phyloP scores from a whole-genome alignment of 2,329 filamentous ascomycete genomes.

The Penicillium sp. region DNA sequence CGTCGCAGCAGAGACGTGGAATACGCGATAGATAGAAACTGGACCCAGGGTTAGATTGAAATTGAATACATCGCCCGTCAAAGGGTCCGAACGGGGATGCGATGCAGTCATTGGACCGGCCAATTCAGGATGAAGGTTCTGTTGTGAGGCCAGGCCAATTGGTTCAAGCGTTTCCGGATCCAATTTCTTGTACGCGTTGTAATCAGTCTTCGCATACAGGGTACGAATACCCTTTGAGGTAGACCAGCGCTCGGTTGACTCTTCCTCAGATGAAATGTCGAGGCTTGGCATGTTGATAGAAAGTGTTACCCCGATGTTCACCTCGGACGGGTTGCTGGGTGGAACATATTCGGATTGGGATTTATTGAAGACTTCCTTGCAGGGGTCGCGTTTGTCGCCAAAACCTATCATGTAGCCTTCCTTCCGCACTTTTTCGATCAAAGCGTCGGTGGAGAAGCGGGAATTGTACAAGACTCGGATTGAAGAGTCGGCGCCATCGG shows the following conservation, averaged over 20 bases:
- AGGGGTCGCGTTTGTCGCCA: constrained; percentile 71
- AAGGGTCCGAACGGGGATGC: constrained; percentile 69
- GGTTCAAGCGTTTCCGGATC: constrained; percentile 73
- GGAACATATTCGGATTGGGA: constrained; percentile 37
- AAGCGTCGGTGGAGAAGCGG: constrained; percentile 63
- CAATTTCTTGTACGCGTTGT: constrained; percentile 58
- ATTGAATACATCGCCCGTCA: constrained; percentile 75
- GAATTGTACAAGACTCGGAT: constrained; percentile 68
- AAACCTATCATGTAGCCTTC: constrained; percentile 64
- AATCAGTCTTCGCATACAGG: constrained; percentile 63
- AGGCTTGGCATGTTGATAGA: constrained; percentile 64
- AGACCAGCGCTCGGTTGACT: constrained; percentile 23
- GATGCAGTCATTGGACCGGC: constrained; percentile 67
- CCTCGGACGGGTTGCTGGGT: constrained; percentile 57
- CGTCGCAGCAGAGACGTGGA: constrained; percentile 61
- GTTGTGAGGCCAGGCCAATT: constrained; percentile 61
- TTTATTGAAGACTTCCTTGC: constrained; percentile 71
- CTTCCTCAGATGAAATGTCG: constrained; percentile 21
- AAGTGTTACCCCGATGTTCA: constrained; percentile 66
- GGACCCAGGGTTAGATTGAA: constrained; percentile 70
- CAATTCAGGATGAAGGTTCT: constrained; percentile 64
- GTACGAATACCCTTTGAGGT: constrained; percentile 44
- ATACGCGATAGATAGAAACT: constrained; percentile 65
- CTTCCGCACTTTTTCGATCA: constrained; percentile 60
- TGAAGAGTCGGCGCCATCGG: constrained; percentile 31